Evolutionary conservation across 768 basidiomycete species (phyloP), one percentile per base, ranked within the genome.

Genomic region (Phaeolepiota aurea): DNA sequence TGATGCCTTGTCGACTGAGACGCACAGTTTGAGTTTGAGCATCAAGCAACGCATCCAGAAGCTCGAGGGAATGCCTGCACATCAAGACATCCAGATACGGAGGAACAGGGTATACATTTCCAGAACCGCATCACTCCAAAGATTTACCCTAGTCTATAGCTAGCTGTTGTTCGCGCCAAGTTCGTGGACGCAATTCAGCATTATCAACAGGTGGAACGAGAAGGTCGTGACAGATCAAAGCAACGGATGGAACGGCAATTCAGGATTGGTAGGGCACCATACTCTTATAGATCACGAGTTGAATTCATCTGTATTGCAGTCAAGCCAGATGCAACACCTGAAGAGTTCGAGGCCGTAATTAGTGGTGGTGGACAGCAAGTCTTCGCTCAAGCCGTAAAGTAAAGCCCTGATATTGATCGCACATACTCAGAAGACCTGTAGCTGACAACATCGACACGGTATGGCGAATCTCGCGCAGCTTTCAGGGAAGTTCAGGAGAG

Each of bases 401-500:
- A 13, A 40, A 5, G 15, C 21, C 9, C 20, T 30, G 19, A 28
- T 33, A 35, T 33, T 23, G 32, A 21, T 15, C n/a, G 20, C 2
- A 36, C 32, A 32, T 42, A 43, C 18, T 30, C 38, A 15, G 33
- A 35, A n/a, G n/a, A n/a, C n/a, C 31, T 22, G 5, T 45, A 89
- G 87, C 66, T 92, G 32, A 72, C 82, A 31, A 69, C 69, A 20
- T 86, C 87, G n/a, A 79, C 76, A 38, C 77, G 79, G n/a, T 89
- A 88, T 57, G 87, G 81, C 21, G 84, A 88, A 48, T 81, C 88
- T 12, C 70, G 88, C 35, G 73, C 75, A 32, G 91, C 87, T 0
- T 89, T 83, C 58, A 73, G 78, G 37, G 92, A 96, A 61, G 90
- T 92, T 0, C 92, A 93, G 56, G 79, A 85, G 43, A 75, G 92